phyloP scores from a whole-genome alignment of 2,329 filamentous ascomycete genomes.

The Botrytis porri region DNA sequence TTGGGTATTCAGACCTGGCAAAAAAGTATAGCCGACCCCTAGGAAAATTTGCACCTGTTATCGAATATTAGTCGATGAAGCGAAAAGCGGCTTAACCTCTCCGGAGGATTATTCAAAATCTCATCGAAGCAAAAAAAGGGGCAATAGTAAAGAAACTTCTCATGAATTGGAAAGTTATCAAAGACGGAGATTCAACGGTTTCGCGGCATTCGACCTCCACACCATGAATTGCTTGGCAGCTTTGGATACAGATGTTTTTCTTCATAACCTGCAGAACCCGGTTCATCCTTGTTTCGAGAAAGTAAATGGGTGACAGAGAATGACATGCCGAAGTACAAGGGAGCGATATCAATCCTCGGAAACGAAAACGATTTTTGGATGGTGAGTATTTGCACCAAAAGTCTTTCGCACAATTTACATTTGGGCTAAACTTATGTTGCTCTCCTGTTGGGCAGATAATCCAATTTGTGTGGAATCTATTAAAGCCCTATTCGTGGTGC shows the following conservation, averaged over 20 bases:
- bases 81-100: slow-evolving; percentile 5
- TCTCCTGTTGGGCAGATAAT: neutral
- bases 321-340: slow-evolving; percentile 17
- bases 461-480: neutral
- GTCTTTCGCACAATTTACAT: neutral
- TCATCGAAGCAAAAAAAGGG: neutral
- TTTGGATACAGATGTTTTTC: neutral
- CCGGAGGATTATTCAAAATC: neutral
- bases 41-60: neutral
- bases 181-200: slow-evolving; percentile 1
- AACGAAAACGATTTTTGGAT: slow-evolving; percentile 20
- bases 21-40: slow-evolving; percentile 4
- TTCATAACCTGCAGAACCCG: slow-evolving; percentile 1
- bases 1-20: neutral
- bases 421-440: neutral
- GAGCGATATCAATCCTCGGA: slow-evolving; percentile 20
- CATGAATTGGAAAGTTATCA: neutral
- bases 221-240: neutral
- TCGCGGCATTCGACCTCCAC: neutral
- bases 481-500: slow-evolving; percentile 5
- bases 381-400: slow-evolving; percentile 10
- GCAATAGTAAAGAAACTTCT: neutral
- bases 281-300: slow-evolving; percentile 19
- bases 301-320: slow-evolving; percentile 14
- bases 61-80: neutral